A percentile compares a stretch with the other conserved stretches of the same genome.
Evolutionary conservation across 129 eudicot genomes (phyloP).

Genomic region (Chrysanthemum lavandulifolium): DNA sequence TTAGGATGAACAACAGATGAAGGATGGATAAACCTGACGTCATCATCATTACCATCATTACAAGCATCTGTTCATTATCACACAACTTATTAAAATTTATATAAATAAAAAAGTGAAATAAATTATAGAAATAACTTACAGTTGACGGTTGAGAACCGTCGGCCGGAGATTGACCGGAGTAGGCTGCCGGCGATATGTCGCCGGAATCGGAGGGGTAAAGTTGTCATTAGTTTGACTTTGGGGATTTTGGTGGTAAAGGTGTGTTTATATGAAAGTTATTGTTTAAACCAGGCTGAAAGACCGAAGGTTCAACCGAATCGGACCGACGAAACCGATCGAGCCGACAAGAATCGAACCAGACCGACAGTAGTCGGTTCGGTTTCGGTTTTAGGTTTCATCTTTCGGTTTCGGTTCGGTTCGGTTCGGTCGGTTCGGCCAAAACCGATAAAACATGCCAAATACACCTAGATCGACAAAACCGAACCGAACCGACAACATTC

Average conservation of each 20-base stretch:
- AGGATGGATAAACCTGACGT: conserved; percentile 62
- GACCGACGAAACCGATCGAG: too few species aligned
- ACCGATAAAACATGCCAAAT: too few species aligned
- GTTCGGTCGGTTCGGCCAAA: too few species aligned
- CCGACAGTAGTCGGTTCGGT: too few species aligned
- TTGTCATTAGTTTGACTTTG: conserved; percentile 27
- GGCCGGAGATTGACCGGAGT: conserved; percentile 34
- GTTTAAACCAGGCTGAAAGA: too few species aligned
- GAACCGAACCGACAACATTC: too few species aligned
- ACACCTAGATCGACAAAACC: too few species aligned
- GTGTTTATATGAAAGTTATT: too few species aligned
- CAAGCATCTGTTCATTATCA: conserved; percentile 16
- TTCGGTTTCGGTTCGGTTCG: too few species aligned
- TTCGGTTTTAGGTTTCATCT: too few species aligned
- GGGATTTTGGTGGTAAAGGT: not conserved
- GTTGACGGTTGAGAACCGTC: conserved; percentile 37
- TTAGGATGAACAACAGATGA: conserved; percentile 80
- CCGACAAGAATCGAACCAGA: too few species aligned
- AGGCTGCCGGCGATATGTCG: conserved; percentile 35
- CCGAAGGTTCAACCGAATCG: too few species aligned
- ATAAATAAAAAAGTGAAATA: not conserved
- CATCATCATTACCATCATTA: conserved; percentile 17
- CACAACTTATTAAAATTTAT: not conserved
- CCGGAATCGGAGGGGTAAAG: conserved; percentile 36
- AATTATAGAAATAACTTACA: conserved; percentile 23